phyloP scores from a whole-genome alignment of 495 filamentous ascomycete species.

The Neurospora intermedia region DNA sequence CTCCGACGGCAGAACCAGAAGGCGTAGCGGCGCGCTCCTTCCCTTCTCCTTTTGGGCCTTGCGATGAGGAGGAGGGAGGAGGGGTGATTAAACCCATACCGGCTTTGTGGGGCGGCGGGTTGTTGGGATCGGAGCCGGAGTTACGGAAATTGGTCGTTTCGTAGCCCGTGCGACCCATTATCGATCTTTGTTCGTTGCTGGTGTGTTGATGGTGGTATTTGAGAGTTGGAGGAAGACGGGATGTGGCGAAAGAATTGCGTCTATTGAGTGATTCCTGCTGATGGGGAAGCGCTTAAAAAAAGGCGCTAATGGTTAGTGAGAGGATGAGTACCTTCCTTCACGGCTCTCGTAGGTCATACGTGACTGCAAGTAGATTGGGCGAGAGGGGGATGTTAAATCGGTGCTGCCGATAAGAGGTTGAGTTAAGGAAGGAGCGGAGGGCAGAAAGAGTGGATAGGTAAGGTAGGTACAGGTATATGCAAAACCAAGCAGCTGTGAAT shows the following conservation, averaged over 20 bases:
- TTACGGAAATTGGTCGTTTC: slow-evolving; percentile 6
- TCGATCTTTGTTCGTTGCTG: background rate
- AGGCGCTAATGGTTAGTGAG: background rate
- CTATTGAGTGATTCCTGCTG: too few species aligned
- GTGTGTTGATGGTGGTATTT: background rate
- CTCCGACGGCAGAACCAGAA: background rate
- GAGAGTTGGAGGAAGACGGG: background rate
- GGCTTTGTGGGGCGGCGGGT: background rate
- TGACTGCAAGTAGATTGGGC: background rate
- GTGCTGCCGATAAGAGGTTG: background rate
- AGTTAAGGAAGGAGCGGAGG: background rate
- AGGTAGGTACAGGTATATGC: background rate
- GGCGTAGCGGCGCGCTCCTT: background rate
- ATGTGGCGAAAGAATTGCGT: background rate
- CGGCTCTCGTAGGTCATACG: background rate
- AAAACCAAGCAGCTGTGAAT: background rate
- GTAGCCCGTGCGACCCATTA: slow-evolving; percentile 11
- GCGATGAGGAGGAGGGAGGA: background rate
- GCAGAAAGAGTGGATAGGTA: background rate
- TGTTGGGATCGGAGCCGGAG: background rate
- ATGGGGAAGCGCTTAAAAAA: background rate
- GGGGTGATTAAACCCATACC: background rate
- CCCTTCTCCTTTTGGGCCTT: slow-evolving; percentile 4
- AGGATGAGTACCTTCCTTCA: background rate
- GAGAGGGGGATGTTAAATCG: background rate